Base-by-base conservation (phyloP, 192 early-diverging fungal species). In the Dissophora globulifera region DNA sequence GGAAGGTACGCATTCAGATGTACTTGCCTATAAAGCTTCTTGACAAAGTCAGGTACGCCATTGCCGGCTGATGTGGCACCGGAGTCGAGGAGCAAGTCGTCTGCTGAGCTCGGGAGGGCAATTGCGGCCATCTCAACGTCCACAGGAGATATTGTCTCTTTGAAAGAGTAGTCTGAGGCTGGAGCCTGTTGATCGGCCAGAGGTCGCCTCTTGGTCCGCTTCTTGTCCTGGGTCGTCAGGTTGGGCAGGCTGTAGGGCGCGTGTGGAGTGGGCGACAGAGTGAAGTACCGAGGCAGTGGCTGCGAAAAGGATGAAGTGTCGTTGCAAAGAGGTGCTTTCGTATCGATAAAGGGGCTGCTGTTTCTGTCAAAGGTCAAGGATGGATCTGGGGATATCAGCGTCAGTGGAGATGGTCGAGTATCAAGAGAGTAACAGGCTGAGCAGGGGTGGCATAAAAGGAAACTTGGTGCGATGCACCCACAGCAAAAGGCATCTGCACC, bases 41-140 rank as follows among this genome's bases (percentile, higher is more conserved):
- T 84, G 30, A 84, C 83, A 72, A 84, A 84, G 51, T 84, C 83
- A 12, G 83, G 78, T 5, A 78, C 81, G 29, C 81, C 80, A 40
- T 30, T 76, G 20, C 63, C 41, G 15, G 72, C 23, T 3, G 43
- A 11, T 12, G 72, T n/a, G 16, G 45, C 43, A 2, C 16, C 51
- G 15, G 55, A 20, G 33, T 50, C 61, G 30, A 53, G 50, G 12
- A 31, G 32, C 16, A 50, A 30, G 2, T 76, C 72, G 13, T 76
- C 72, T 16, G 60, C 19, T 11, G 53, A 20, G 15, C 30, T 27
- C 13, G 54, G 1, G n/a, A n/a, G 12, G 1, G 69, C 17, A 4
- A 41, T 12, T 27, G 49, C 52, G 23, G 51, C 54, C 62, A 75
- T 75, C 38, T 52, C 31, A 31, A 59, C 47, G 3, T 75, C 70